These are phyloP conservation scores for Trapa incisa DNA, from an alignment of 345 rosid species.

Conservation along the genomic window DNA sequence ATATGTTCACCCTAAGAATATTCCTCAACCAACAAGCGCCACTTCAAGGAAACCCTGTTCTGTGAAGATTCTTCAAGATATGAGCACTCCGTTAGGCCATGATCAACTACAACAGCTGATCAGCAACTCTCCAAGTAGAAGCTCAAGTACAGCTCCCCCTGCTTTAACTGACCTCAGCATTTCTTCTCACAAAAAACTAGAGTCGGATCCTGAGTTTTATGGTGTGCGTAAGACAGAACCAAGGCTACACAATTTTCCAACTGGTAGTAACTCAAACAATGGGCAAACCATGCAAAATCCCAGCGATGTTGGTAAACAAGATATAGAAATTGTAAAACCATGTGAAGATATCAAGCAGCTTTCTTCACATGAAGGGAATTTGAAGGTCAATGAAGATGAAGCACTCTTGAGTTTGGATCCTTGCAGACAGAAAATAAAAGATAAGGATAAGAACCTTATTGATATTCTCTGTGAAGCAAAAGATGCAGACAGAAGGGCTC, in stretches of 20 bases:
- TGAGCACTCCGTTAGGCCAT: slow-evolving; percentile 18
- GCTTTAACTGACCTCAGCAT: slow-evolving; percentile 12
- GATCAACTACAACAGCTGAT: slow-evolving; percentile 14
- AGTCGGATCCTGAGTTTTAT: slow-evolving; percentile 12
- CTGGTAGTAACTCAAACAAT: slow-evolving; percentile 15
- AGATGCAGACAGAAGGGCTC: slow-evolving; percentile 10
- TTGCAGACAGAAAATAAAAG: slow-evolving; percentile 9
- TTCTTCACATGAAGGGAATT: slow-evolving; percentile 12
- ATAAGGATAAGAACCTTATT: slow-evolving; percentile 9
- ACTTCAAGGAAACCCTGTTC: slow-evolving; percentile 16
- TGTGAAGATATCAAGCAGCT: slow-evolving; percentile 18
- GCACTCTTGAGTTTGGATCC: slow-evolving; percentile 11
- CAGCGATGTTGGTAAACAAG: slow-evolving; percentile 18
- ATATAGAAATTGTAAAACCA: slow-evolving; percentile 10
- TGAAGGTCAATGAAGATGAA: slow-evolving; percentile 15
- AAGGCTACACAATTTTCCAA: slow-evolving; percentile 11
- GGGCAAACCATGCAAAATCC: slow-evolving; percentile 17
- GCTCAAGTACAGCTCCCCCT: slow-evolving; percentile 13
- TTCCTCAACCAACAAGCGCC: slow-evolving; percentile 21
- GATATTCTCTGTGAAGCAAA: slow-evolving; percentile 5
- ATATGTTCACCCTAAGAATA: slow-evolving; percentile 21
- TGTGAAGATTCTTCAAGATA: slow-evolving; percentile 19
- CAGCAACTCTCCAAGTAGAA: slow-evolving; percentile 16
- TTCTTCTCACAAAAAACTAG: slow-evolving; percentile 20
- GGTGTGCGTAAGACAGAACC: slow-evolving; percentile 15